These are phyloP conservation scores for Hemerocallis citrina DNA, from an alignment of 106 monocot genomes.

Conservation along the genomic window DNA sequence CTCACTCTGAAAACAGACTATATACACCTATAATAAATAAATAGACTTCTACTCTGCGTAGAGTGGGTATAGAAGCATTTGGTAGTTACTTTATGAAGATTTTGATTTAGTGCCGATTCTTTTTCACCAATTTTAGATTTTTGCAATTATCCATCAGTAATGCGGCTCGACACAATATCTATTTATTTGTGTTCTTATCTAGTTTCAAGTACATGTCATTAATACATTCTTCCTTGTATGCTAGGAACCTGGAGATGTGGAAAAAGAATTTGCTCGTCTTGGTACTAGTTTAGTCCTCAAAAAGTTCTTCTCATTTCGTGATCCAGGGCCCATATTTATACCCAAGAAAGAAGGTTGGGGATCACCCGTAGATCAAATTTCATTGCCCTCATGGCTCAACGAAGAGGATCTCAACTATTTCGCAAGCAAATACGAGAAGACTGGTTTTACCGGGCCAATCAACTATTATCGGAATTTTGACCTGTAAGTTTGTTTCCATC, in stretches of 20 bases:
- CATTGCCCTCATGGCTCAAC: slow-evolving; percentile 24
- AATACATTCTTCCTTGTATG: too few species aligned
- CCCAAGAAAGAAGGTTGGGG: slow-evolving; percentile 5
- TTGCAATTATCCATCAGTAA: too few species aligned
- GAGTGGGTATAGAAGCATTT: too few species aligned
- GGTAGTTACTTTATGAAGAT: too few species aligned
- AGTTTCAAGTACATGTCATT: too few species aligned
- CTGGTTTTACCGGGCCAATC: slow-evolving; percentile 18
- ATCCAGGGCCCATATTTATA: slow-evolving; percentile 6
- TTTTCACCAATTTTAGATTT: too few species aligned
- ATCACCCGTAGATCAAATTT: neutral
- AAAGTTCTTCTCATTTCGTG: slow-evolving; percentile 8
- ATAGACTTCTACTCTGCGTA: too few species aligned
- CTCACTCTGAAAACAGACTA: too few species aligned
- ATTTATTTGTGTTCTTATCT: too few species aligned
- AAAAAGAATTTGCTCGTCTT: slow-evolving; percentile 15
- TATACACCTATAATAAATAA: too few species aligned
- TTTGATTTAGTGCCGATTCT: too few species aligned
- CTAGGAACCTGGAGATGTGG: slow-evolving; percentile 20
- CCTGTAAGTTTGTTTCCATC: slow-evolving; percentile 10
- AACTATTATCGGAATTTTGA: slow-evolving; percentile 25
- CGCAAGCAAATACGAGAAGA: slow-evolving; percentile 20
- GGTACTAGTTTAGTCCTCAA: neutral
- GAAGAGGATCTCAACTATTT: slow-evolving; percentile 28
- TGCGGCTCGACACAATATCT: too few species aligned